Evolutionary conservation across 2,329 filamentous ascomycete genomes (phyloP), one percentile per base, ranked within the genome.

Genomic region (Fusarium siculi): DNA sequence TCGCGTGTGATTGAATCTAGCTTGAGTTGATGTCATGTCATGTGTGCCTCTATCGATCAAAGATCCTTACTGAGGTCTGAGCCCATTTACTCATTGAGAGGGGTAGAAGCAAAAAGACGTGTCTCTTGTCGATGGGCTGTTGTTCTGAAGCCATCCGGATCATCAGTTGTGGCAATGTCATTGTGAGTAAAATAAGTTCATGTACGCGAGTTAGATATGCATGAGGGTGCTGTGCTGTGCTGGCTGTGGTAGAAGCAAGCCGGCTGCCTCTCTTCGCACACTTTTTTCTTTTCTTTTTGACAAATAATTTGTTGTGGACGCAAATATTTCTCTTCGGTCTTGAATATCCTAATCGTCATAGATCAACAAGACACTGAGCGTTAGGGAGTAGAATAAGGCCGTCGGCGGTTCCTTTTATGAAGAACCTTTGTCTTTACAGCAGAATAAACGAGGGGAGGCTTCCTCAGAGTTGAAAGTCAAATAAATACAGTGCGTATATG

Each of bases 21-120:
- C 53, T 63, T 37, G 50, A 52, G 42, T 54, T 74, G 66, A 75
- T 75, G 70, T 75, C 73, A 75, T 75, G 72, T 75, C 54, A 57
- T 57, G 54, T 57, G 54, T 49, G 40, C 40, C 19, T 39, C 23
- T 53, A 43, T 62, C 42, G 28, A 67, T 50, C n/a, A 66, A 61
- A 54, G 54, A 66, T n/a, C 58, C 69, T 50, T 23, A 50, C 30
- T 70, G 53, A 63, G 44, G 40, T 32, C 65, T 62, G 54, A 68
- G 65, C 62, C 50, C 39, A 52, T 39, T 23, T 32, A 43, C 28
- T 65, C 34, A 40, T 21, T 55, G 36, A 44, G 46, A 53, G 64
- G 61, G 56, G 55, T 59, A 47, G 11, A 32, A 32, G 32, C 32
- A 47, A 32, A 44, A 52, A 23, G 44, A 63, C 66, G 44, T 63